A percentile compares a stretch with the other conserved stretches of the same genome.
phyloP scores from a whole-genome alignment of 2,329 filamentous ascomycete genomes.

The Tolypocladium cylindrosporum region DNA sequence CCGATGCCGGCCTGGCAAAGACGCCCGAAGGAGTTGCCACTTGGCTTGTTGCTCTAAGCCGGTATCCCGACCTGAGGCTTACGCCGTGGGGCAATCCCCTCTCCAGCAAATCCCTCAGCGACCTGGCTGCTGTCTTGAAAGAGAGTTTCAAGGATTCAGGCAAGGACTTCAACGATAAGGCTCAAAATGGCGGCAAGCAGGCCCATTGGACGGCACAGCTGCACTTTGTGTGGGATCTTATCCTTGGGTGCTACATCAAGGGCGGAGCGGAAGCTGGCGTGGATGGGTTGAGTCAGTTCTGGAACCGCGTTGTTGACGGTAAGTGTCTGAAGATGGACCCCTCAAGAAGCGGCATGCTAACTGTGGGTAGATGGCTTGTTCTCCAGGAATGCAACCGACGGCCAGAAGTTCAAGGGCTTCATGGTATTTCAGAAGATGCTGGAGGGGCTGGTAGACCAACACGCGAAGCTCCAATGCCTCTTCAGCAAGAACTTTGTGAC shows the following conservation, averaged over 20 bases:
- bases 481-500: conserved; percentile 79
- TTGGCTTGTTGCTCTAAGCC: conserved; percentile 63
- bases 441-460: conserved; percentile 35
- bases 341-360: conserved; percentile 10
- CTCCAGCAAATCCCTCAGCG: conserved; percentile 53
- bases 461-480: conserved; percentile 41
- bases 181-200: conserved; percentile 42
- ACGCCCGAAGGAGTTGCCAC: conserved; percentile 84
- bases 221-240: conserved; percentile 79
- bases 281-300: conserved; percentile 63
- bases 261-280: conserved; percentile 21
- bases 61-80: conserved; percentile 52
- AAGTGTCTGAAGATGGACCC: conserved; percentile 19
- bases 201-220: conserved; percentile 71
- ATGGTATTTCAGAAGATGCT: conserved; percentile 75
- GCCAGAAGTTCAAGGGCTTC: conserved; percentile 88
- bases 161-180: conserved; percentile 31
- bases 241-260: conserved; percentile 48
- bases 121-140: conserved; percentile 68
- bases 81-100: conserved; percentile 75
- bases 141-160: conserved; percentile 52
- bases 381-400: conserved; percentile 68
- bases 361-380: conserved; percentile 63
- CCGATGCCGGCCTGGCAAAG: conserved; percentile 57
- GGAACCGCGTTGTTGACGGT: conserved; percentile 81